Base-by-base conservation (phyloP, 169 alveolate genomes). In the Plasmodium coatneyi region DNA sequence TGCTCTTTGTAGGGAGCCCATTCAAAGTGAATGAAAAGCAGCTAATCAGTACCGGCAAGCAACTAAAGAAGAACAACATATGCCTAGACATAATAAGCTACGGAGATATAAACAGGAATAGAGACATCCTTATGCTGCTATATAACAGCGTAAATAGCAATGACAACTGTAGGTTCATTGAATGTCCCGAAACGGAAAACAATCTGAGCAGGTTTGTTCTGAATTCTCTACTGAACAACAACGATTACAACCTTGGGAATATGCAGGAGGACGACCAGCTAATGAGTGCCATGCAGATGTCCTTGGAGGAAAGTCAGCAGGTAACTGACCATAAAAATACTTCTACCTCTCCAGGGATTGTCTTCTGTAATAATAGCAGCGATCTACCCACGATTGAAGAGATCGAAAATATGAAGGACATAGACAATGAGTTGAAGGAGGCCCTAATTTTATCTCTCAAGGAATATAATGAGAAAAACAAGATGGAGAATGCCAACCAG, bases 1-100 rank as follows among this genome's bases (percentile, higher is more conserved):
- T 99, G 25, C 97, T 98, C 79, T 99, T 99, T 90, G 98, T 99
- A 14, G 99, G 99, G 5, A 98, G 99, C 83, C 99, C 99, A 5
- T 72, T 97, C 39, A 96, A 94, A 41, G 92, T 94, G 7, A 83
- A 80, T 52, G 95, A 83, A 70, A 80, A 83, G 9, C 92, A 83
- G 25, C 66, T 82, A 5, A 91, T 78, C 12, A 95, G 95, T 41
- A 97, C 98, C 6, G 99, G 99, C 32, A 98, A 98, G 60, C 95
- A 96, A 41, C 92, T 99, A 76, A 98, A 98, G 95, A 98, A 98
- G 92, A 98, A 98, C 95, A 98, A 98, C 83, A 99, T 99, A 0
- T 97, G 99, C 22, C 84, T 99, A 1, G 99, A 98, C 95, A 95
- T 98, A 14, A 95, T 98, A 25, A 96, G 97, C 79, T 97, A 97